Percentiles rank a stretch among this genome's conserved stretches.
phyloP scores from a whole-genome alignment of 495 filamentous ascomycete genomes.

The Clavariopsis aquatica region DNA sequence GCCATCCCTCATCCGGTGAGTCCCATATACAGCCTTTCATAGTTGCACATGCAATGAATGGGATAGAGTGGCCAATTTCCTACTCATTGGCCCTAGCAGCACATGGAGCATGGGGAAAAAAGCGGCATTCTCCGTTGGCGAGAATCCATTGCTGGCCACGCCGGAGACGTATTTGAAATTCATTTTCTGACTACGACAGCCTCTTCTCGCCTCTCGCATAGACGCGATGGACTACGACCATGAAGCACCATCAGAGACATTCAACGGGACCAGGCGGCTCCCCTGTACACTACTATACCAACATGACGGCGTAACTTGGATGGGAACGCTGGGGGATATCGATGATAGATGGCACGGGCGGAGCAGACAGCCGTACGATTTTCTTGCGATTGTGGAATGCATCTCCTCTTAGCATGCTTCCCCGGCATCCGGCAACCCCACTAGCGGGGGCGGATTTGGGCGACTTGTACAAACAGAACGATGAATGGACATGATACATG shows the following conservation, averaged over 20 bases:
- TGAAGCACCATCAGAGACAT: neutral
- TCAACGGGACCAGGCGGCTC: neutral
- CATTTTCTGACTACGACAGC: slow-evolving; percentile 26
- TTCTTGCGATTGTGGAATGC: neutral
- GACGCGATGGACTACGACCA: no score
- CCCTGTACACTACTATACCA: slow-evolving; percentile 10
- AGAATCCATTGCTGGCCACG: neutral
- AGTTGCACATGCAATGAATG: no score
- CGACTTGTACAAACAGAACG: slow-evolving; percentile 19
- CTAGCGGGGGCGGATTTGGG: slow-evolving; percentile 3
- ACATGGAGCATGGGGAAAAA: neutral
- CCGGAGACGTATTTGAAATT: neutral
- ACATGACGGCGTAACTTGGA: slow-evolving; percentile 15
- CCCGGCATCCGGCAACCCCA: slow-evolving; percentile 7
- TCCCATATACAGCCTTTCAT: neutral
- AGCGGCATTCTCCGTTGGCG: neutral
- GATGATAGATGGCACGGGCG: slow-evolving; percentile 1
- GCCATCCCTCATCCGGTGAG: slow-evolving; percentile 87
- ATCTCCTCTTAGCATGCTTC: slow-evolving; percentile 20
- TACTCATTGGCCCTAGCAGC: neutral
- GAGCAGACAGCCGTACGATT: neutral
- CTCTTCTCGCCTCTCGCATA: slow-evolving; percentile 48
- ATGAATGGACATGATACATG: neutral
- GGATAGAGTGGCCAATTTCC: neutral
- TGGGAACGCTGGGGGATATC: neutral